Percentiles rank a stretch among this genome's conserved stretches.
phyloP scores from a whole-genome alignment of 2,329 filamentous ascomycete species.

The Scleromitrula shiraiana region DNA sequence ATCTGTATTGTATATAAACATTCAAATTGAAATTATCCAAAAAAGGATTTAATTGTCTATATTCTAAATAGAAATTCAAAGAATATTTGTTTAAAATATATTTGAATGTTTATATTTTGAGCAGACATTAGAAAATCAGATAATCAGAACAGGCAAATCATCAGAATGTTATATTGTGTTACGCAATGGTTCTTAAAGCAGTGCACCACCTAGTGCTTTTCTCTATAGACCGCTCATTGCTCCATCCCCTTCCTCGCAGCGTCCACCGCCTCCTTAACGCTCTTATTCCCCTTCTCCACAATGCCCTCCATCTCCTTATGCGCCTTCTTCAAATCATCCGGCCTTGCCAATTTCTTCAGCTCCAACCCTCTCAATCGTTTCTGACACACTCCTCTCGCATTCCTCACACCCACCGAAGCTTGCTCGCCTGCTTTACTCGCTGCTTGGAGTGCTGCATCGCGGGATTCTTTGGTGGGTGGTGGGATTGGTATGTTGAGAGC shows the following conservation, averaged over 20 bases:
- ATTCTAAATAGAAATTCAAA: no score
- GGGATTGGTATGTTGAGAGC: slow-evolving; percentile 47
- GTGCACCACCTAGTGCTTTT: background rate
- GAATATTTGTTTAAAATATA: no score
- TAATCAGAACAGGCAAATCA: no score
- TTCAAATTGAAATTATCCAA: no score
- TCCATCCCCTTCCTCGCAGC: slow-evolving; percentile 31
- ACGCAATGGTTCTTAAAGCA: no score
- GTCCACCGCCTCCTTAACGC: slow-evolving; percentile 32
- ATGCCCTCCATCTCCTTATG: slow-evolving; percentile 34
- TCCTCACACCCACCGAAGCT: slow-evolving; percentile 24
- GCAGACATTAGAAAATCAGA: no score
- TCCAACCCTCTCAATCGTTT: slow-evolving; percentile 31
- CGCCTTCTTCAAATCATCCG: slow-evolving; percentile 33
- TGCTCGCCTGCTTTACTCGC: slow-evolving; percentile 29
- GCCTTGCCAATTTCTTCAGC: slow-evolving; percentile 28
- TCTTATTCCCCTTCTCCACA: slow-evolving; percentile 28
- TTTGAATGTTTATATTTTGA: no score
- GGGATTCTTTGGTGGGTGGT: slow-evolving; percentile 48
- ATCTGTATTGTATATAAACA: no score
- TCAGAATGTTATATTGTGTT: no score
- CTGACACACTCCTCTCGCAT: slow-evolving; percentile 30
- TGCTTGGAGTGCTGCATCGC: slow-evolving; percentile 30
- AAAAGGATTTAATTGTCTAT: no score
- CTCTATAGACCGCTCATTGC: slow-evolving; percentile 9